phyloP scores from a whole-genome alignment of 257 asterid genomes.

The Solanum lycopersicoides region DNA sequence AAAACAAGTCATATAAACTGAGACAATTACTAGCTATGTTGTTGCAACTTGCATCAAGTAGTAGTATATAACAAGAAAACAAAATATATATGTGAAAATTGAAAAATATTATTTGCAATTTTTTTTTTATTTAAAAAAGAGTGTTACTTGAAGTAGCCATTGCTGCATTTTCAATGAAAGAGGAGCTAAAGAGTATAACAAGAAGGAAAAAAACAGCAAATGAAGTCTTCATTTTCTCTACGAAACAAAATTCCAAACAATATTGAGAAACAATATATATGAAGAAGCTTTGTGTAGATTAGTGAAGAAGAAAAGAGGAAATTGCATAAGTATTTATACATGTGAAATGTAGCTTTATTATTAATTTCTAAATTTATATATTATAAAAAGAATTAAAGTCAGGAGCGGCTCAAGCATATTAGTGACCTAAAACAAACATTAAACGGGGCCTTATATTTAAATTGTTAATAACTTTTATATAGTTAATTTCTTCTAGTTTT shows the following conservation, averaged over 20 bases:
- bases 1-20: no score
- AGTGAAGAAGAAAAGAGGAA: background rate
- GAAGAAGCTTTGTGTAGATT: background rate
- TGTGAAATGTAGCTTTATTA: background rate
- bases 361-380: background rate
- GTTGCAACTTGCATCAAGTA: no score
- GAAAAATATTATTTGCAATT: no score
- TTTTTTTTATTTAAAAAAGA: no score
- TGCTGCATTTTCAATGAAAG: background rate
- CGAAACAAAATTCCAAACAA: background rate
- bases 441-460: no score
- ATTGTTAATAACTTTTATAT: no score
- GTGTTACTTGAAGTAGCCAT: background rate
- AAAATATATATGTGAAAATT: no score
- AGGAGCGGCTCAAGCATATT: no score
- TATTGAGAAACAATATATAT: background rate
- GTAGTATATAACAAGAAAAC: no score
- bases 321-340: background rate
- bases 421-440: no score
- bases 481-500: no score
- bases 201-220: background rate
- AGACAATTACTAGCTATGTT: no score
- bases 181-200: background rate
- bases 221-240: background rate
- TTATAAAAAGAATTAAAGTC: background rate